These are phyloP conservation scores for Actinomucor elegans DNA, from an alignment of 371 early-diverging fungal species.

Conservation along the genomic window DNA sequence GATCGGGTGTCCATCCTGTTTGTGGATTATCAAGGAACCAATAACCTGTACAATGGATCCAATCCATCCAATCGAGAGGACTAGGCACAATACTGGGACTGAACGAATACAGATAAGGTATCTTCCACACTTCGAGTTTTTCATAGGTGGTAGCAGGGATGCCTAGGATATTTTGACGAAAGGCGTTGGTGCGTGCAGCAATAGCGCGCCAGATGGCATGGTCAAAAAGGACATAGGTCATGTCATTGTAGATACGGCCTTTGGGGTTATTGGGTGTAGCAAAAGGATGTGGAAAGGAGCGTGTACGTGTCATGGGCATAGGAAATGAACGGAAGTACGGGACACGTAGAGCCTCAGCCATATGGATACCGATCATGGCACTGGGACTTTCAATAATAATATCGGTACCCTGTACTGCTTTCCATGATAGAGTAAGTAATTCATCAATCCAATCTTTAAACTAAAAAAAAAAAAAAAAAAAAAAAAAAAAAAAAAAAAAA, in stretches of 20 bases:
- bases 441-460: constrained; percentile 80
- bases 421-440: constrained; percentile 66
- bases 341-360: constrained; percentile 74
- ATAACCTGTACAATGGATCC: constrained; percentile 77
- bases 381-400: constrained; percentile 76
- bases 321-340: constrained; percentile 78
- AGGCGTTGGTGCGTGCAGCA: constrained; percentile 64
- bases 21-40: constrained; percentile 83
- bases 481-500: background rate
- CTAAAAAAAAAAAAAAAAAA: constrained; percentile 21
- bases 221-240: constrained; percentile 78
- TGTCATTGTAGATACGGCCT: constrained; percentile 75
- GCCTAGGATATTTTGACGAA: constrained; percentile 56
- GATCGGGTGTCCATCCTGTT: constrained; percentile 65
- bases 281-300: constrained; percentile 81
- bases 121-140: constrained; percentile 57
- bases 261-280: constrained; percentile 67
- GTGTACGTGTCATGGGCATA: constrained; percentile 85
- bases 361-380: constrained; percentile 79
- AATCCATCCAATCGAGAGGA: constrained; percentile 79
- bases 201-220: constrained; percentile 77
- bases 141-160: constrained; percentile 57
- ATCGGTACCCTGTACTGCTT: constrained; percentile 76
- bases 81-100: constrained; percentile 71
- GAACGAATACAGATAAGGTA: constrained; percentile 78